Evolutionary conservation across 768 basidiomycete species (phyloP).

Genomic region (Termitomyces bulborhizus): DNA sequence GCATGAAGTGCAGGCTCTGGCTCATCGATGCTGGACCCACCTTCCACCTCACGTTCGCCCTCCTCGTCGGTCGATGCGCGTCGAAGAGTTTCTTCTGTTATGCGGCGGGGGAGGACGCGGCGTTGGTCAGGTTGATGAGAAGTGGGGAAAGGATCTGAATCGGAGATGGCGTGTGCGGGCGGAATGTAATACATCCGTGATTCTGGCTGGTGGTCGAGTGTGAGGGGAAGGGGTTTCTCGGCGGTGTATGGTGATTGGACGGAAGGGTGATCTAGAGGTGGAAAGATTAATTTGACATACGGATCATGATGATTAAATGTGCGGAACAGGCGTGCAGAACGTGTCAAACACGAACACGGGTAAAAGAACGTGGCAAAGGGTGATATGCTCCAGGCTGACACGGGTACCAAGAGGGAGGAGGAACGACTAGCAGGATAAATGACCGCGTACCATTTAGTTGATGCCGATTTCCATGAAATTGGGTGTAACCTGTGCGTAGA

Average conservation of each 20-base stretch:
- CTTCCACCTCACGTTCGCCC: neutral
- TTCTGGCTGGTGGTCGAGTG: constrained; percentile 11
- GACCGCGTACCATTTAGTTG: neutral
- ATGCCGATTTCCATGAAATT: neutral
- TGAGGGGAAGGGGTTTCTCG: constrained; percentile 16
- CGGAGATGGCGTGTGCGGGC: constrained; percentile 45
- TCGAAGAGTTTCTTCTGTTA: neutral
- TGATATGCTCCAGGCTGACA: too few species aligned
- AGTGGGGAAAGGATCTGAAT: constrained; percentile 3
- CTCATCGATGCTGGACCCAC: neutral
- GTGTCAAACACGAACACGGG: neutral
- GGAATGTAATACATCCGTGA: constrained; percentile 32
- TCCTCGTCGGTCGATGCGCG: neutral
- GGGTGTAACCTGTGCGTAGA: neutral
- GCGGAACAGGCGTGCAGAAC: neutral
- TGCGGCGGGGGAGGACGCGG: constrained; percentile 11
- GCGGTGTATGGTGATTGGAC: neutral
- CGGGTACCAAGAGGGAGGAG: too few species aligned
- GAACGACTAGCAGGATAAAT: too few species aligned
- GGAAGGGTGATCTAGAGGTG: neutral
- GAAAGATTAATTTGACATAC: neutral
- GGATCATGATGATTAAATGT: too few species aligned
- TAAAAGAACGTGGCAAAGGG: neutral
- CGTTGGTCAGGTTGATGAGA: constrained; percentile 1
- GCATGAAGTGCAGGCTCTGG: neutral